Conservation (phyloP, 768 basidiomycete species). For the Scleroderma citrinum region DNA sequence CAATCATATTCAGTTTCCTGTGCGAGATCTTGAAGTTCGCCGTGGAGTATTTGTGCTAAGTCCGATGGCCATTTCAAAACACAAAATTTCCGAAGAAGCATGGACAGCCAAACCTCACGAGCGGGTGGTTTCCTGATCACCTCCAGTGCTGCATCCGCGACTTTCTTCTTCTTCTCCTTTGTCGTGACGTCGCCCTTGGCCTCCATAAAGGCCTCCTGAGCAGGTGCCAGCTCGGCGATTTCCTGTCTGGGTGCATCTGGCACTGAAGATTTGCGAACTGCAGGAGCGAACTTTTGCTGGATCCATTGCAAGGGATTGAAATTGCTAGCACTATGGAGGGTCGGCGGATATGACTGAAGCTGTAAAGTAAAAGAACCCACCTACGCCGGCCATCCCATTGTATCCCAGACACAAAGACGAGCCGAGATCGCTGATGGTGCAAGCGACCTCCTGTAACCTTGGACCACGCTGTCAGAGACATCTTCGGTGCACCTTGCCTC, state of each 20-base stretch:
- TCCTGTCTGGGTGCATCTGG: constrained; percentile 37
- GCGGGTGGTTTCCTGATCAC: constrained; percentile 20
- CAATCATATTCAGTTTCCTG: constrained; percentile 87
- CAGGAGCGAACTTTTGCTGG: constrained; percentile 49
- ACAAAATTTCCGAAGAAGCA: background rate
- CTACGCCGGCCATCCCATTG: constrained; percentile 36
- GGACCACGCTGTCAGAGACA: background rate
- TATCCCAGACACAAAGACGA: background rate
- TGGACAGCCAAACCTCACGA: constrained; percentile 19
- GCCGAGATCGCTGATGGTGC: constrained; percentile 6
- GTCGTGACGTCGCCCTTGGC: constrained; percentile 10
- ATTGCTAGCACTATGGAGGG: constrained; percentile 33
- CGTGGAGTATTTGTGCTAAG: constrained; percentile 89
- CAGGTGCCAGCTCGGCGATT: constrained; percentile 32
- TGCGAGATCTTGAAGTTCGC: constrained; percentile 91
- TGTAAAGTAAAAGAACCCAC: constrained; percentile 28
- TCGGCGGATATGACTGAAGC: background rate
- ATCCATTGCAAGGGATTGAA: constrained; percentile 62
- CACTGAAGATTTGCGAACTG: constrained; percentile 36
- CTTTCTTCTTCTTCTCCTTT: constrained; percentile 14
- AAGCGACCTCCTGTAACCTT: constrained; percentile 5
- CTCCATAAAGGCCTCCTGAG: constrained; percentile 39
- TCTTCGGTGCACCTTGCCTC: constrained; percentile 17
- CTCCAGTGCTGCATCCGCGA: constrained; percentile 5
- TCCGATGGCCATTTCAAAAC: constrained; percentile 14